A percentile compares a stretch with the other conserved stretches of the same genome.
phyloP scores from a whole-genome alignment of 2,329 filamentous ascomycete species.

The Clonostachys rosea region DNA sequence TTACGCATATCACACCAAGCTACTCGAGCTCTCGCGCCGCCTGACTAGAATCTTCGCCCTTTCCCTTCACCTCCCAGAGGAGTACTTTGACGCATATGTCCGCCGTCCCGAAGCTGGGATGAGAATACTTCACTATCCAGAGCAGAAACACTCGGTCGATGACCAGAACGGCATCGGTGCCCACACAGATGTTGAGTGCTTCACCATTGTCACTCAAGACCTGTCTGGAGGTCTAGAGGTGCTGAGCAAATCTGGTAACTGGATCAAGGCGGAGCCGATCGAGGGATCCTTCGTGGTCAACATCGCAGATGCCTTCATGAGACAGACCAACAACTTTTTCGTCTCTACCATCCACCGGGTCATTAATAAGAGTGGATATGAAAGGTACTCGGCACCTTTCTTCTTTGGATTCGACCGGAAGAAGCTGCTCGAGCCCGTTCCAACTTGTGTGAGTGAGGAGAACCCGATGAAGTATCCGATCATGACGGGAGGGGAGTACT shows the following conservation, averaged over 20 bases:
- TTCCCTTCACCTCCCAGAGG: constrained; percentile 29
- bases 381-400: constrained; percentile 33
- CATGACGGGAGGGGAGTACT: constrained; percentile 26
- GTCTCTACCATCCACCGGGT: constrained; percentile 34
- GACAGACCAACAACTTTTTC: constrained; percentile 34
- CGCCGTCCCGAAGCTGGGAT: constrained; percentile 22
- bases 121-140: constrained; percentile 35
- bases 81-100: constrained; percentile 29
- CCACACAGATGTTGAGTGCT: constrained; percentile 43
- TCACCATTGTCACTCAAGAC: constrained; percentile 42
- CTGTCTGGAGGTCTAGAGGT: constrained; percentile 36
- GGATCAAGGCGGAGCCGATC: constrained; percentile 36
- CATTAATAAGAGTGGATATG: constrained; percentile 23
- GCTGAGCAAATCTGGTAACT: constrained; percentile 34
- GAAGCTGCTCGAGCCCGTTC: constrained; percentile 18
- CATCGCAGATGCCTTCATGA: constrained; percentile 35
- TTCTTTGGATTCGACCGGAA: constrained; percentile 17
- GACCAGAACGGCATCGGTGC: constrained; percentile 26
- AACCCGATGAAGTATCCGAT: constrained; percentile 24
- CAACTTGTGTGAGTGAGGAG: constrained; percentile 19
- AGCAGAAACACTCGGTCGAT: constrained; percentile 10
- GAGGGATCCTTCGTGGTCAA: constrained; percentile 38
- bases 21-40: constrained; percentile 26
- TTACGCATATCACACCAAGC: constrained; percentile 18
- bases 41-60: constrained; percentile 32